phyloP scores from a whole-genome alignment of 208 protist genomes.

The Hexamita inflata region DNA sequence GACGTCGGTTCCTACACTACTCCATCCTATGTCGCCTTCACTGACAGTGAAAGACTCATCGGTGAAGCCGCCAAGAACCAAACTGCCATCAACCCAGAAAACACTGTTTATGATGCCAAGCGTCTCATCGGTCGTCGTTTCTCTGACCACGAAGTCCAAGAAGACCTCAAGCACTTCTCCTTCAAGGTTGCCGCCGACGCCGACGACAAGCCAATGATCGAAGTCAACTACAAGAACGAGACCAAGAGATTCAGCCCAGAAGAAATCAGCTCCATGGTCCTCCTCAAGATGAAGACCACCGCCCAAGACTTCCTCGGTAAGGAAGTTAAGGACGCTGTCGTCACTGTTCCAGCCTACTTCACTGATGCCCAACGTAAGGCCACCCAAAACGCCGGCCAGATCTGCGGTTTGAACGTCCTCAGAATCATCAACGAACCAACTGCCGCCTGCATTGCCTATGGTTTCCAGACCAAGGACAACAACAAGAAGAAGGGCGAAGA shows the following conservation, averaged over 20 bases:
- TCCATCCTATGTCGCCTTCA: constrained; percentile 74
- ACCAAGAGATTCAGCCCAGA: constrained; percentile 33
- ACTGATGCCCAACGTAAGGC: constrained; percentile 74
- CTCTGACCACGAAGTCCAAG: constrained; percentile 42
- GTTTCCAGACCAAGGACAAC: constrained; percentile 38
- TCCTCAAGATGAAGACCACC: constrained; percentile 43
- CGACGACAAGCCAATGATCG: constrained; percentile 51
- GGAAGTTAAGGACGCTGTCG: constrained; percentile 35
- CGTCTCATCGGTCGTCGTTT: constrained; percentile 65
- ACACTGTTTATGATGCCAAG: constrained; percentile 78
- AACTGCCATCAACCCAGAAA: constrained; percentile 64
- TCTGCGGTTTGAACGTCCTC: constrained; percentile 75
- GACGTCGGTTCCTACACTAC: constrained; percentile 51
- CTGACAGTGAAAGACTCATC: constrained; percentile 56
- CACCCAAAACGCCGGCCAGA: constrained; percentile 70
- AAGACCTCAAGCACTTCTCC: constrained; percentile 58
- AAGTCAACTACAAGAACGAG: constrained; percentile 32
- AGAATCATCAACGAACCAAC: constrained; percentile 99
- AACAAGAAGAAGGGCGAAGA: constrained; percentile 27
- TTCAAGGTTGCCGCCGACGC: constrained; percentile 62
- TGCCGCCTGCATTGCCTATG: constrained; percentile 91
- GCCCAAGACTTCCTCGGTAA: constrained; percentile 43
- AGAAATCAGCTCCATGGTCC: constrained; percentile 43
- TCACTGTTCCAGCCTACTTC: constrained; percentile 77
- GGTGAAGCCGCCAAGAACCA: constrained; percentile 64